These are phyloP conservation scores for Exophiala spinifera DNA, from an alignment of 2,329 filamentous ascomycete species.

Conservation along the genomic window DNA sequence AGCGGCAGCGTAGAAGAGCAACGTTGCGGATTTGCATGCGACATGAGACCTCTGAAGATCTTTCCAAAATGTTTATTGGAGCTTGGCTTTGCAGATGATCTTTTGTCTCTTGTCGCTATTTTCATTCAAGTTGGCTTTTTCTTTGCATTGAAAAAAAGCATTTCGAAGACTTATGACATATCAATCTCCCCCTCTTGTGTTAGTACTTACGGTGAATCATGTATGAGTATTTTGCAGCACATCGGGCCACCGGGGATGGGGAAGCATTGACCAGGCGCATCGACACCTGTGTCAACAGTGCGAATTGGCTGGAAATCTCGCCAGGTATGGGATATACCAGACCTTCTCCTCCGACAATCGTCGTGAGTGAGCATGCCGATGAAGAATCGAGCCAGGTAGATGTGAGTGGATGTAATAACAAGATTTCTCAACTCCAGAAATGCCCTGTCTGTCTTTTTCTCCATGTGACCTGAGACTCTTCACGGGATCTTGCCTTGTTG, in stretches of 20 bases:
- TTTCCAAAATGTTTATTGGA: too few relatives aligned
- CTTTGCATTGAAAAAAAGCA: neutral
- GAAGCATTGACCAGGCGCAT: neutral
- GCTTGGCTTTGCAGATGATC: too few relatives aligned
- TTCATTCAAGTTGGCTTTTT: too few relatives aligned
- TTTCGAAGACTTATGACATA: neutral
- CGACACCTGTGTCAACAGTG: neutral
- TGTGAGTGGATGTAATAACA: neutral
- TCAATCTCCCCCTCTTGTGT: neutral
- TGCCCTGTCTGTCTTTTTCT: too few relatives aligned
- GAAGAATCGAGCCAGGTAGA: neutral
- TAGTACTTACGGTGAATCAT: neutral
- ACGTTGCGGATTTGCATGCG: too few relatives aligned
- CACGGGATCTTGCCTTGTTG: too few relatives aligned
- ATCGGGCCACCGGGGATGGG: neutral
- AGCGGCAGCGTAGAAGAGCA: constrained; percentile 1
- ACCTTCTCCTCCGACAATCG: neutral
- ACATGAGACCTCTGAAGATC: too few relatives aligned
- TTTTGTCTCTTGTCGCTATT: too few relatives aligned
- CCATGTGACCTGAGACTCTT: too few relatives aligned
- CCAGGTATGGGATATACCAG: neutral
- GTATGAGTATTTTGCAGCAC: neutral
- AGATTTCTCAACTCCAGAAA: neutral
- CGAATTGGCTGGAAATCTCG: neutral
- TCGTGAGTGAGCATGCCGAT: neutral